Percentiles rank a stretch among this genome's conserved stretches.
Conservation (phyloP, 805 yeast species). For the Candida ortonii region DNA sequence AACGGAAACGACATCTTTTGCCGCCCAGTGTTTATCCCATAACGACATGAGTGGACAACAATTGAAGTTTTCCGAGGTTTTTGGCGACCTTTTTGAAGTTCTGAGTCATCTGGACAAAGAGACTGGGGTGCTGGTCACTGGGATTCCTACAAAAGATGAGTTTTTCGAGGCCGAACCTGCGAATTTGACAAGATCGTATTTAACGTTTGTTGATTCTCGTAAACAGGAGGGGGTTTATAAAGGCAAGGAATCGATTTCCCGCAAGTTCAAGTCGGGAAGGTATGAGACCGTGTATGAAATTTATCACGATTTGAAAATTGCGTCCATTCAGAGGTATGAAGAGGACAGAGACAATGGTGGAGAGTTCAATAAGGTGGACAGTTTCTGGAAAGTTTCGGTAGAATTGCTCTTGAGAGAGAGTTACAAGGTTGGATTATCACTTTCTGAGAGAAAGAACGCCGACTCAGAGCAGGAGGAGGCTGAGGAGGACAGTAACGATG, state of each 20-base stretch:
- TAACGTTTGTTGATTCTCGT: slow-evolving; percentile 34
- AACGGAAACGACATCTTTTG: too few relatives aligned
- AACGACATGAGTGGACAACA: too few relatives aligned
- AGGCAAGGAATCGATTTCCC: slow-evolving; percentile 38
- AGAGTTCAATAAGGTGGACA: slow-evolving; percentile 53
- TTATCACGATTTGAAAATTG: slow-evolving; percentile 65
- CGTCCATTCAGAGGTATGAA: slow-evolving; percentile 47
- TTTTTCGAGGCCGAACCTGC: slow-evolving; percentile 47
- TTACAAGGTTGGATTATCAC: slow-evolving; percentile 32
- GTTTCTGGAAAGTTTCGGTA: slow-evolving; percentile 57
- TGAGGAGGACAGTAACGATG: slow-evolving; percentile 7
- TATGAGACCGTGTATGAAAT: slow-evolving; percentile 53
- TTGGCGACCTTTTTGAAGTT: slow-evolving; percentile 25
- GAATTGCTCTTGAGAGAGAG: slow-evolving; percentile 66
- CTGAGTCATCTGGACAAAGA: slow-evolving; percentile 22
- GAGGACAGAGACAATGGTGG: slow-evolving; percentile 47
- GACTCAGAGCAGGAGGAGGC: slow-evolving; percentile 2
- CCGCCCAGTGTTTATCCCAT: too few relatives aligned
- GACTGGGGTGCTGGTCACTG: slow-evolving; percentile 11
- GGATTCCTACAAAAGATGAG: slow-evolving; percentile 38
- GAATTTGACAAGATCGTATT: slow-evolving; percentile 42
- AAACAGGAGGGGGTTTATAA: slow-evolving; percentile 21
- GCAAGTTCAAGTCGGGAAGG: slow-evolving; percentile 36
- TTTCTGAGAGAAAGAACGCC: slow-evolving; percentile 2
- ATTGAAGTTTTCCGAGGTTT: slow-evolving; percentile 13